Conservation (phyloP, 495 filamentous ascomycete species). For the Xylaria telfairii region DNA sequence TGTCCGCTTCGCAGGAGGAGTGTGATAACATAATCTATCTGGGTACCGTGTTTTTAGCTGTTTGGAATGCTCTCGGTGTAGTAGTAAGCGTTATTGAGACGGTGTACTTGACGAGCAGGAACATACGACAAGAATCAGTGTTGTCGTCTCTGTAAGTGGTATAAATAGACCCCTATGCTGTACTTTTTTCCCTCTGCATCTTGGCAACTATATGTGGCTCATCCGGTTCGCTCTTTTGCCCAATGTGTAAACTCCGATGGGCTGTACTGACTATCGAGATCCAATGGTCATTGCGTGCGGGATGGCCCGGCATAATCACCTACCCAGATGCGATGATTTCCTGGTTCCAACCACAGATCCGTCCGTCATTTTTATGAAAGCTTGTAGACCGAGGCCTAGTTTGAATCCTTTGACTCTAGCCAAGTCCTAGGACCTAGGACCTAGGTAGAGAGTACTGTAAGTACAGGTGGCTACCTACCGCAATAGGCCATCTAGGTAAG, state of each 20-base stretch:
- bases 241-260: neutral
- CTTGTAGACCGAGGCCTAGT: neutral
- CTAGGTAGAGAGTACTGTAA: neutral
- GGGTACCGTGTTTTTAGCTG: neutral
- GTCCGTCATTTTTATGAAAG: neutral
- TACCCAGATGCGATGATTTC: neutral
- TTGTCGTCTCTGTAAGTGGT: neutral
- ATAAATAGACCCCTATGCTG: neutral
- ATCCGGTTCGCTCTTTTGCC: neutral
- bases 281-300: constrained; percentile 16
- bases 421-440: too few species aligned
- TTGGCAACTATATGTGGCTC: neutral
- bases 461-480: neutral
- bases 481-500: neutral
- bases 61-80: neutral
- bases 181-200: neutral
- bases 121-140: neutral
- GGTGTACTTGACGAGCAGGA: neutral
- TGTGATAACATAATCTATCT: neutral
- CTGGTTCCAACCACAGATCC: neutral
- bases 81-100: neutral
- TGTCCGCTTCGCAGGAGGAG: neutral
- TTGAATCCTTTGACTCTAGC: constrained; percentile 1
- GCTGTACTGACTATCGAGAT: neutral
- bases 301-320: neutral